A percentile compares a stretch with the other conserved stretches of the same genome.
Evolutionary conservation across 805 yeast genomes (phyloP).

Genomic region (Saccharomycopsis fibuligera): DNA sequence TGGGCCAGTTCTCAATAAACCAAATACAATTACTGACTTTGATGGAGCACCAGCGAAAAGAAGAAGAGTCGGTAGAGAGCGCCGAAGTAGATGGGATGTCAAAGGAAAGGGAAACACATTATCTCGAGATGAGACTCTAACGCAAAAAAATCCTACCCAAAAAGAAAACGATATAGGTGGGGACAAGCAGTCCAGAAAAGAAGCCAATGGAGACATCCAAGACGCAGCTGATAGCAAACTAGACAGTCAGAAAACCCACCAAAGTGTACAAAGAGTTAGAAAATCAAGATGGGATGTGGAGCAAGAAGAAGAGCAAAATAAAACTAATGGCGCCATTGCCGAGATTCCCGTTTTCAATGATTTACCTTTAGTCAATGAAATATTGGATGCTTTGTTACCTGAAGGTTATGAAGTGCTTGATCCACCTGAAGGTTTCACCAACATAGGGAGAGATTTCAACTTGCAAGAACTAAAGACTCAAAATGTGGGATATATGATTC

Average conservation of each 20-base stretch:
- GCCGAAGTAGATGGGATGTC: constrained; percentile 20
- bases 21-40: no score
- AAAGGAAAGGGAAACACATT: not conserved
- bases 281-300: constrained; percentile 9
- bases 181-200: not conserved
- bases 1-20: no score
- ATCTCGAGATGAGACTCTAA: no score
- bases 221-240: no score
- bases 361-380: constrained; percentile 12
- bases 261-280: no score
- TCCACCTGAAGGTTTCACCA: constrained; percentile 15
- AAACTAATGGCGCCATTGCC: not conserved
- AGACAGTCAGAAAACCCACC: no score
- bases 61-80: constrained; percentile 1
- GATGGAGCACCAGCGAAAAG: no score
- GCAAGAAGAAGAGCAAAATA: constrained; percentile 3
- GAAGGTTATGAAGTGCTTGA: constrained; percentile 16
- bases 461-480: not conserved
- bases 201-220: no score
- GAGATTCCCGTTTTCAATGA: constrained; percentile 13
- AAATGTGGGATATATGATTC: constrained; percentile 41
- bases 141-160: not conserved
- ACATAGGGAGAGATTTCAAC: not conserved
- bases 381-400: constrained; percentile 15
- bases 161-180: not conserved